phyloP scores from a whole-genome alignment of 441 rosid genomes.

The Brassica hybrid region DNA sequence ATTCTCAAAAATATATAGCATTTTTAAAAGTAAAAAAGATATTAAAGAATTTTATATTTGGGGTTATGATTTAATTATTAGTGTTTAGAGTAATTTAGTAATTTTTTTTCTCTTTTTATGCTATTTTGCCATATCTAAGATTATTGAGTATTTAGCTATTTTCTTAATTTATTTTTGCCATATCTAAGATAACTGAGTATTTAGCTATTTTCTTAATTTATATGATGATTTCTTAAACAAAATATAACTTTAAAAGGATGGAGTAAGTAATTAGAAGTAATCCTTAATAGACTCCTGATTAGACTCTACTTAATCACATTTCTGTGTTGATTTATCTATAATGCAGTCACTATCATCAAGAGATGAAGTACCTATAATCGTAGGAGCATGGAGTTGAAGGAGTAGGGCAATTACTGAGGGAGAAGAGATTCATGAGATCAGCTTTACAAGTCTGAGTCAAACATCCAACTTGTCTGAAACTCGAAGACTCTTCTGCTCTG shows the following conservation, averaged over 20 bases:
- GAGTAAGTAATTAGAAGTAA: background rate
- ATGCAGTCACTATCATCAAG: background rate
- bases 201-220: too few relatives aligned
- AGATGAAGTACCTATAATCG: constrained; percentile 45
- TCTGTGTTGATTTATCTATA: background rate
- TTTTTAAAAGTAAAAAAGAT: too few relatives aligned
- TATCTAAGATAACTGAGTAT: too few relatives aligned
- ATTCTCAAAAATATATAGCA: too few relatives aligned
- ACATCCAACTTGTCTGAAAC: constrained; percentile 66
- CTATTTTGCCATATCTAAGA: too few relatives aligned
- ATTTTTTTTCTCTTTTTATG: too few relatives aligned
- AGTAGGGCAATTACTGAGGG: constrained; percentile 51
- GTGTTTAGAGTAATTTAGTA: too few relatives aligned
- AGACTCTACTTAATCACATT: constrained; percentile 15
- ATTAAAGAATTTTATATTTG: too few relatives aligned
- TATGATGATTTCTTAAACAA: background rate
- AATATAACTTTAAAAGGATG: background rate
- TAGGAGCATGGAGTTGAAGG: constrained; percentile 63
- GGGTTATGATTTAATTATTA: too few relatives aligned
- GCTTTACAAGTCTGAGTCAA: constrained; percentile 54
- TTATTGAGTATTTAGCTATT: too few relatives aligned
- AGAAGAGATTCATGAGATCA: constrained; percentile 55
- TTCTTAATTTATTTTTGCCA: too few relatives aligned
- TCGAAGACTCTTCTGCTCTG: constrained; percentile 51
- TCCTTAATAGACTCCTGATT: constrained; percentile 1